phyloP scores from a whole-genome alignment of 352 stramenopile species.

The Globisporangium middletonii region DNA sequence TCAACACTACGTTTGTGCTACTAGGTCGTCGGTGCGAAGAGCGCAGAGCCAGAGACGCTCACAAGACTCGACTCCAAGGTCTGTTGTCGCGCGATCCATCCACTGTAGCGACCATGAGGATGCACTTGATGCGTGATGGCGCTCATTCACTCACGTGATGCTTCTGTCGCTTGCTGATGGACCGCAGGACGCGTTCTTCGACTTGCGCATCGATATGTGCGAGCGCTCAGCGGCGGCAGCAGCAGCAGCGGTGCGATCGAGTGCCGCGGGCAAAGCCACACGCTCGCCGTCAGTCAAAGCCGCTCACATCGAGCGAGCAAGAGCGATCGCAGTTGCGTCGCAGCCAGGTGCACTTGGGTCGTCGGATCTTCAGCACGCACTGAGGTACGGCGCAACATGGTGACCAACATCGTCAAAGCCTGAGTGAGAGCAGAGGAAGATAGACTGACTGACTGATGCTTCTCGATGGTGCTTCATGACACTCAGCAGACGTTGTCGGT shows the following conservation, averaged over 20 bases:
- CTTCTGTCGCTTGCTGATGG: not conserved
- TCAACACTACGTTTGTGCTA: not conserved
- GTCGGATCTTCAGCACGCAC: slow-evolving; percentile 19
- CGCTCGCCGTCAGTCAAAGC: slow-evolving; percentile 7
- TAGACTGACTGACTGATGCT: not conserved
- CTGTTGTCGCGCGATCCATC: not conserved
- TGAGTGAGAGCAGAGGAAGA: not conserved
- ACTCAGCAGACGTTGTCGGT: slow-evolving; percentile 44
- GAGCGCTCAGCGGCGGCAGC: slow-evolving; percentile 7
- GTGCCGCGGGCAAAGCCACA: not conserved
- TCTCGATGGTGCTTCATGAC: not conserved
- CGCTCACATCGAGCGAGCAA: slow-evolving; percentile 6
- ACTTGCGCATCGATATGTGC: slow-evolving; percentile 26
- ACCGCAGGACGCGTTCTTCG: slow-evolving; percentile 18
- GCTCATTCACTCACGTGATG: not conserved
- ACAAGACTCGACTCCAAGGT: slow-evolving; percentile 11
- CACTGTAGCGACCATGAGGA: not conserved
- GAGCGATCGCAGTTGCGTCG: not conserved
- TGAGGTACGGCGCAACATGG: slow-evolving; percentile 13
- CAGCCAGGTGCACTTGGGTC: slow-evolving; percentile 10
- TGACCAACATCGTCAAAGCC: not conserved
- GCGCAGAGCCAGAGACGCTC: slow-evolving; percentile 1
- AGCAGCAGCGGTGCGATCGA: not conserved
- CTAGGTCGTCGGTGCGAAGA: not conserved
- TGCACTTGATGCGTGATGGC: not conserved